Evolutionary conservation across 2,329 filamentous ascomycete species (phyloP).

Genomic region (Tolypocladium nubicola): DNA sequence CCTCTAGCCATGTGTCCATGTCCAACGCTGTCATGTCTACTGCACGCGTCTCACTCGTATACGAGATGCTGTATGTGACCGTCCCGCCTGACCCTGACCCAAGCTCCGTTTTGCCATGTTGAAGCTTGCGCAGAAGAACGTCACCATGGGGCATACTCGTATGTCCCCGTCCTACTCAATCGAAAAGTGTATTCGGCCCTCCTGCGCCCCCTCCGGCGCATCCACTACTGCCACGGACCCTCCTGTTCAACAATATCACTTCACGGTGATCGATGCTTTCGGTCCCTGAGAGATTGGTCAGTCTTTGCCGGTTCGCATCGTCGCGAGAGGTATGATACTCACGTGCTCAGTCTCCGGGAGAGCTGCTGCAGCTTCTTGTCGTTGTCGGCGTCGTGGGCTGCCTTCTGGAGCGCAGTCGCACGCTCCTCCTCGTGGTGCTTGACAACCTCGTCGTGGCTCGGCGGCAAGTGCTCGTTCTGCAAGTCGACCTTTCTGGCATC

Average conservation of each 20-base stretch:
- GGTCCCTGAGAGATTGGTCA: slow-evolving; percentile 16
- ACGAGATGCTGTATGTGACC: background rate
- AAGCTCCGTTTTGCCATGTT: background rate
- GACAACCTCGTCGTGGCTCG: slow-evolving; percentile 82
- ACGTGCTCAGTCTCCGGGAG: slow-evolving; percentile 93
- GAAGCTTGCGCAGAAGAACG: background rate
- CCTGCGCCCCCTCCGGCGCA: background rate
- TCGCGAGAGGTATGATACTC: slow-evolving; percentile 6
- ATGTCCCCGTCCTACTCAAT: background rate
- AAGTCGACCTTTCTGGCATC: slow-evolving; percentile 94
- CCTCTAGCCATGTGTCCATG: background rate
- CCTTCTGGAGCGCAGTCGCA: slow-evolving; percentile 74
- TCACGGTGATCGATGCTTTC: slow-evolving; percentile 13
- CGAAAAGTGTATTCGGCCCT: too few species aligned
- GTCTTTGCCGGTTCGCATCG: background rate
- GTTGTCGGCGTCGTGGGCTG: slow-evolving; percentile 81
- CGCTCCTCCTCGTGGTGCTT: slow-evolving; percentile 74
- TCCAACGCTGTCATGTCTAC: background rate
- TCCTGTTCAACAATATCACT: background rate
- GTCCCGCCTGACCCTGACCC: background rate
- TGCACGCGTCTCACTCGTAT: background rate
- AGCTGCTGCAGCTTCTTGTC: slow-evolving; percentile 79
- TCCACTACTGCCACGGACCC: background rate
- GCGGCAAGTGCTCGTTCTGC: slow-evolving; percentile 90
- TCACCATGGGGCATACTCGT: background rate